Evolutionary conservation across 1,284 basidiomycete genomes (phyloP), one percentile per base, ranked within the genome.

Genomic region (Melampsora americana): DNA sequence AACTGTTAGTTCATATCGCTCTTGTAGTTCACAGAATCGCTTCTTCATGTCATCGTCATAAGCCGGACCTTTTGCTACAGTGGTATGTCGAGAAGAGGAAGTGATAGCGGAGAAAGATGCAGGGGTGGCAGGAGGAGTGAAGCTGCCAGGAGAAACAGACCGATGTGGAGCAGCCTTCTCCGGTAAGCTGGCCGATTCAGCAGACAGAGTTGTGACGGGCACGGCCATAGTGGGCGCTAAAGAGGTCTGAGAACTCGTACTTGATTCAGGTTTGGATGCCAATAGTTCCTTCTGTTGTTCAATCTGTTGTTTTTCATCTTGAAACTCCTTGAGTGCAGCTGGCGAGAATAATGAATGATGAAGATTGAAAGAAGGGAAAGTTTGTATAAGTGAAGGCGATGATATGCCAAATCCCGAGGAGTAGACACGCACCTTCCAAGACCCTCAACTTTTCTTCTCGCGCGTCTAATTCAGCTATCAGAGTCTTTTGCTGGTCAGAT

Each of bases 371-470:
- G 35, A 35, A 35, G 35, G 35, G 35, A 35, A 35, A 35, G 35
- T 35, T 4, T 35, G 35, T 35, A 35, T 35, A 35, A 35, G 35
- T 35, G 35, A 4, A 35, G 9, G 35, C 35, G 35, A 35, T 35
- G 35, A 35, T 4, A 35, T 35, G 35, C 5, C 35, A 35, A 35
- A 35, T 35, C 9, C 35, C 9, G 12, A 56, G 12, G 12, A 20
- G 4, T 20, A 56, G 20, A 62, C 16, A 62, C 64, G 12, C 89
- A 66, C 85, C 82, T 83, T 96, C 90, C 20, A 97, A 85, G 66
- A 88, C 88, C 69, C 87, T 86, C 20, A 96, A 87, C 79, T 86
- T 88, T 77, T 85, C 86, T 82, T 96, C 92, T 76, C 92, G 86
- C 77, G 88, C 86, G 82, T 94, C 92, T 12, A 96, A 85, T 81